These are phyloP conservation scores for Podaxis carcinomalis DNA, from an alignment of 768 basidiomycete species.

Conservation along the genomic window DNA sequence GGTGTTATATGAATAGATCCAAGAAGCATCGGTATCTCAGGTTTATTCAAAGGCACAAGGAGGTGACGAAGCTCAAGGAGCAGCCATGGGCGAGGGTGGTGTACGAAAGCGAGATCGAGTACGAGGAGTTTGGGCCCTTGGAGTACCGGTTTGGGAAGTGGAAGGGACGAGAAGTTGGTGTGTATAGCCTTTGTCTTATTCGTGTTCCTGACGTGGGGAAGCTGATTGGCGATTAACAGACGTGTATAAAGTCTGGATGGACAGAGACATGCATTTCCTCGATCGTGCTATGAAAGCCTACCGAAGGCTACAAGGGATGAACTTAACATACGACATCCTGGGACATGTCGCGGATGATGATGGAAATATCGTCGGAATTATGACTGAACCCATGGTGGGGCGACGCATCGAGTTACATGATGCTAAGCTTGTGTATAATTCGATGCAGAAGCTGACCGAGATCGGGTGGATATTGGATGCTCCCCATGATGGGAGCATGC, in stretches of 20 bases:
- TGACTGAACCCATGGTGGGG: conserved; percentile 3
- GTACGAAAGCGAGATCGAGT: not conserved
- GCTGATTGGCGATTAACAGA: not conserved
- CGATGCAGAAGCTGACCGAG: not conserved
- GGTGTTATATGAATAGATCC: not conserved
- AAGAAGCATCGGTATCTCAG: not conserved
- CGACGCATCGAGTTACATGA: not conserved
- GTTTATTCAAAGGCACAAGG: not conserved
- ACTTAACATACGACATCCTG: conserved; percentile 3
- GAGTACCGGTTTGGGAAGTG: not conserved
- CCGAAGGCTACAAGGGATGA: conserved; percentile 1
- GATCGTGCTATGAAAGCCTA: conserved; percentile 10
- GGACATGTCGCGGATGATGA: conserved; percentile 5
- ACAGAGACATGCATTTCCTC: not conserved
- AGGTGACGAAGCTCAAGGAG: not conserved
- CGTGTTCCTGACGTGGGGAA: not conserved
- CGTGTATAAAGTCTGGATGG: not conserved
- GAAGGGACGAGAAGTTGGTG: conserved; percentile 6
- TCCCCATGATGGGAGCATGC: not conserved
- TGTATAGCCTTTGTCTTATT: not conserved
- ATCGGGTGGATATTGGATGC: conserved; percentile 1
- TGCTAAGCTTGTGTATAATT: not conserved
- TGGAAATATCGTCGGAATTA: not conserved
- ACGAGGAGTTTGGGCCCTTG: not conserved
- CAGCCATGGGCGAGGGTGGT: not conserved